Base-by-base conservation (phyloP, 495 filamentous ascomycete species). In the Penicillium waksmanii region DNA sequence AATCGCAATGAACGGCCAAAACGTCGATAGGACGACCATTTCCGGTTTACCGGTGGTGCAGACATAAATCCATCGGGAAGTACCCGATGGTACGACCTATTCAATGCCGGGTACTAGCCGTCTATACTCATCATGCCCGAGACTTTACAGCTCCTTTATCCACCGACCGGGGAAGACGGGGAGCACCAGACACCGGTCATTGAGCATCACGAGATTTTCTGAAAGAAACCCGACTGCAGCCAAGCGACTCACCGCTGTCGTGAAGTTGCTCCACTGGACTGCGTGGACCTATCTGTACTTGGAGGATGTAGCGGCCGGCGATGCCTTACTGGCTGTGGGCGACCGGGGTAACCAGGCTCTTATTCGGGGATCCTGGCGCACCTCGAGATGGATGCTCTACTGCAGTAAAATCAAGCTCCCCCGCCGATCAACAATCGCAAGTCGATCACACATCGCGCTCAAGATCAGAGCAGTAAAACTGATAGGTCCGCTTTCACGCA, bases 221-320 rank as follows among this genome's bases (percentile, higher is more conserved):
- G 34, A 57, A 46, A 35, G 27, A 31, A 36, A 35, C 13, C 23
- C 17, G 17, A 27, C 46, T 66, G 64, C 67, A 64, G 66, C 66
- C 68, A 67, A 71, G 68, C 58, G 50, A 19, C 57, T 69, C 68
- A 69, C 68, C 68, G 68, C 68, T 63, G 58, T 52, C 56, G 53
- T 44, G 18, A n/a, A 23, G 55, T 31, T 46, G 47, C 55, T 52
- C 42, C 56, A 49, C 56, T 42, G 18, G 13, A 27, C 43, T 40
- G 34, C 57, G 18, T 25, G 19, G 25, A 25, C 6, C 19, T 23
- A 48, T 9, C 15, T 48, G 46, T 27, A 25, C 11, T 27, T 6
- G 42, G 17, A 18, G 42, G 42, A 44, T 10, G 17, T 44, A 44
- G 46, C 21, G 18, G 46, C 46, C 11, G 23, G 46, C 42, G 36